Evolutionary conservation across 1,139 yeast species (phyloP).

Genomic region (Debaryomycetaceae sp.): DNA sequence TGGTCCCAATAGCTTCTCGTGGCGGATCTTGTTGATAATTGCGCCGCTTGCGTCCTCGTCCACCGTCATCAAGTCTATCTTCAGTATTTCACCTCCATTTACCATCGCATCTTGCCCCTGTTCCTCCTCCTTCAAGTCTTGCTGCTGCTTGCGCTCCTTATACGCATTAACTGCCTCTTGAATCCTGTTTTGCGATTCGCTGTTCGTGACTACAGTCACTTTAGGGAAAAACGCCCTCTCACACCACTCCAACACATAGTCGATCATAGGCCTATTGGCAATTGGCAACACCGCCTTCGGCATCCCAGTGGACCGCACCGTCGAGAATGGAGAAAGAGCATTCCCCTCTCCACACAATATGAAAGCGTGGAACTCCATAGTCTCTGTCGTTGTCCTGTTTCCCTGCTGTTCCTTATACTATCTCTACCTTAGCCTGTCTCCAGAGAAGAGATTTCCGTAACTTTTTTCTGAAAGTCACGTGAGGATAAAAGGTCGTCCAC

Average conservation of each 20-base stretch:
- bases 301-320: constrained; percentile 53
- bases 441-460: neutral
- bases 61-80: constrained; percentile 44
- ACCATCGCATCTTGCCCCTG: neutral
- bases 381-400: neutral
- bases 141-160: constrained; percentile 8
- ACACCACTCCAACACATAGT: constrained; percentile 91
- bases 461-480: constrained; percentile 2
- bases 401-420: neutral
- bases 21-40: constrained; percentile 47
- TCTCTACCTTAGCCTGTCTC: neutral
- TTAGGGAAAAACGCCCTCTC: constrained; percentile 74
- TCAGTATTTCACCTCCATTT: constrained; percentile 5
- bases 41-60: constrained; percentile 62
- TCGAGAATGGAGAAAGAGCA: constrained; percentile 67
- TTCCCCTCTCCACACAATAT: constrained; percentile 85
- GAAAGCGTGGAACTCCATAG: constrained; percentile 89
- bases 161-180: constrained; percentile 48
- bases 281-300: constrained; percentile 87
- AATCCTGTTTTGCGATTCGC: constrained; percentile 24
- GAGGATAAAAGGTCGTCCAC: neutral
- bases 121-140: constrained; percentile 6
- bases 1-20: constrained; percentile 37
- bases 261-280: constrained; percentile 87
- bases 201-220: constrained; percentile 37